phyloP scores from a whole-genome alignment of 108 stramenopile genomes.

The Chaetoceros tenuissimus region DNA sequence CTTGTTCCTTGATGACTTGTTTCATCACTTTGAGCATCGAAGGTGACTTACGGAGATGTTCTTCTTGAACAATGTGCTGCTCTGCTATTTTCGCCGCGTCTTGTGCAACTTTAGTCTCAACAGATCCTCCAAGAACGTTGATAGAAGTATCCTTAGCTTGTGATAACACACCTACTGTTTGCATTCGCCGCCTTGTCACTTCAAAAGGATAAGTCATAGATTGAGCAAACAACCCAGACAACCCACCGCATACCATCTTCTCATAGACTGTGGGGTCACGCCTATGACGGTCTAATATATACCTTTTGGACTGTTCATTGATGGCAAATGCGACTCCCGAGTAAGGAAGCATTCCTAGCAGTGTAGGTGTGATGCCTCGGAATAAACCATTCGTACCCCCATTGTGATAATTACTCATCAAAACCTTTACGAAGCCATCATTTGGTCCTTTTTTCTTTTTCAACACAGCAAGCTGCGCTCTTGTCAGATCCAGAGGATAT shows the following conservation, averaged over 20 bases:
- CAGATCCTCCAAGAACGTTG: conserved; percentile 26
- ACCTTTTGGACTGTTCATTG: conserved; percentile 87
- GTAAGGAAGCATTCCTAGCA: conserved; percentile 94
- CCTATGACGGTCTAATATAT: conserved; percentile 54
- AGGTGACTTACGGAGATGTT: conserved; percentile 5
- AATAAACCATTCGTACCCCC: conserved; percentile 58
- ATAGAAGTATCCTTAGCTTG: conserved; percentile 66
- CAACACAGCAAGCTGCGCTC: conserved; percentile 92
- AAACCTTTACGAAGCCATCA: conserved; percentile 20
- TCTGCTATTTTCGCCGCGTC: conserved; percentile 1
- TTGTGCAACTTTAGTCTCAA: conserved; percentile 10
- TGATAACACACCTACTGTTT: conserved; percentile 84
- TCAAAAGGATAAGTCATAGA: conserved; percentile 90
- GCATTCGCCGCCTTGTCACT: conserved; percentile 92
- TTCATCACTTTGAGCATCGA: conserved; percentile 51
- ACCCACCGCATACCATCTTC: conserved; percentile 77
- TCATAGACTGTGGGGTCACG: conserved; percentile 81
- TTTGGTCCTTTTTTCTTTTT: conserved; percentile 29
- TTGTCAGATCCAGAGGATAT: conserved; percentile 92
- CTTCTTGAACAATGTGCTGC: conserved; percentile 1
- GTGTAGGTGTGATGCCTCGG: conserved; percentile 86
- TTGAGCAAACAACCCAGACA: conserved; percentile 89
- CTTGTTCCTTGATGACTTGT: conserved; percentile 79
- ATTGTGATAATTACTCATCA: conserved; percentile 28
- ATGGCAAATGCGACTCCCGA: conserved; percentile 90